These are phyloP conservation scores for Aphanocladium album DNA, from an alignment of 2,329 filamentous ascomycete species.

Conservation along the genomic window DNA sequence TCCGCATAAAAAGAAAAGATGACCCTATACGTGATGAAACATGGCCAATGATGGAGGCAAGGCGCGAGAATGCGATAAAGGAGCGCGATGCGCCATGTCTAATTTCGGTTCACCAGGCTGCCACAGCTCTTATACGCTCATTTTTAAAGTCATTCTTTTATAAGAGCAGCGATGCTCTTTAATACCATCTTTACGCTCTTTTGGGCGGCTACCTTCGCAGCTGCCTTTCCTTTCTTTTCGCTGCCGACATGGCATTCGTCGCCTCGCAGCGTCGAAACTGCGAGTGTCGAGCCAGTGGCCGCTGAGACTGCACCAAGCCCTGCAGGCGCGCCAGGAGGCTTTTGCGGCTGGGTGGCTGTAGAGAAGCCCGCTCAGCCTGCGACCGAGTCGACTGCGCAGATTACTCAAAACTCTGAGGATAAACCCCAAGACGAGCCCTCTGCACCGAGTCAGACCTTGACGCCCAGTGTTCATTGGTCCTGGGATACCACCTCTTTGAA, in stretches of 20 bases:
- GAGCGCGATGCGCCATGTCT: background rate
- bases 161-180: conserved; percentile 6
- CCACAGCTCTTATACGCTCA: background rate
- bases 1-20: background rate
- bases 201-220: background rate
- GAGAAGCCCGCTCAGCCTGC: background rate
- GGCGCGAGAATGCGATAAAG: background rate
- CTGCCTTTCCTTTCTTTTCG: conserved; percentile 7
- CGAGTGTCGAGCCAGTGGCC: background rate
- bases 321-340: background rate
- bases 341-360: background rate
- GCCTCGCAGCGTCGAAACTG: background rate
- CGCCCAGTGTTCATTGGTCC: conserved; percentile 21
- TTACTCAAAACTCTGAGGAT: background rate
- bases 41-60: background rate
- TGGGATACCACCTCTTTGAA: conserved; percentile 19
- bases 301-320: background rate
- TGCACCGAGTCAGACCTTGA: background rate
- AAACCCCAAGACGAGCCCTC: background rate
- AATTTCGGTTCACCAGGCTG: background rate
- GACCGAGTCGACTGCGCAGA: background rate
- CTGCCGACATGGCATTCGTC: background rate
- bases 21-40: background rate
- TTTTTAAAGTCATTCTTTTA: background rate
- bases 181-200: conserved; percentile 6